phyloP scores from a whole-genome alignment of 495 filamentous ascomycete genomes.

The Penicillium antarcticum region DNA sequence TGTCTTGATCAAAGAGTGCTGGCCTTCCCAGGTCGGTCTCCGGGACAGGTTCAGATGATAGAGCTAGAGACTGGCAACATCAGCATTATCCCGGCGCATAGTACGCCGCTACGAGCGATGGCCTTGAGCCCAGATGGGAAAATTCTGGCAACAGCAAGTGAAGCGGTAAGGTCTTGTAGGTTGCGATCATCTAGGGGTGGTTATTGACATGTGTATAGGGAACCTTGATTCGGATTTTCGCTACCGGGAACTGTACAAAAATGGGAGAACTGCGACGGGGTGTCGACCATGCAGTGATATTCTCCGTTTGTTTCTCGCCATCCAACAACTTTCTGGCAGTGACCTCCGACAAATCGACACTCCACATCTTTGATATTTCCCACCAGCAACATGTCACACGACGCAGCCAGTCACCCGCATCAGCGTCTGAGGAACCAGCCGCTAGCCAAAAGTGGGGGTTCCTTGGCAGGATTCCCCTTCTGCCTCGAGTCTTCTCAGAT shows the following conservation, averaged over 20 bases:
- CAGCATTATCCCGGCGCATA: constrained; percentile 92
- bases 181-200: not conserved
- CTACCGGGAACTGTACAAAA: constrained; percentile 71
- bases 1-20: constrained; percentile 69
- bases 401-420: constrained; percentile 33
- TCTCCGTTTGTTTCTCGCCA: constrained; percentile 82
- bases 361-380: constrained; percentile 86
- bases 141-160: constrained; percentile 85
- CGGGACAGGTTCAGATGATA: constrained; percentile 90
- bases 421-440: constrained; percentile 41
- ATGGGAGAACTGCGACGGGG: constrained; percentile 83
- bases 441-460: constrained; percentile 74
- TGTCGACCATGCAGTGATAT: constrained; percentile 82
- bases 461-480: constrained; percentile 70
- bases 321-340: constrained; percentile 75
- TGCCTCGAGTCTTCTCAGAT: constrained; percentile 79
- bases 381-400: constrained; percentile 30
- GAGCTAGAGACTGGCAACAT: constrained; percentile 78
- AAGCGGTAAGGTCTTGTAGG: constrained; percentile 54
- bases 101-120: constrained; percentile 73
- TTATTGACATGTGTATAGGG: constrained; percentile 49
- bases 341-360: constrained; percentile 93
- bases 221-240: constrained; percentile 82
- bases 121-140: constrained; percentile 77
- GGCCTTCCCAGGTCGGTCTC: constrained; percentile 78